Evolutionary conservation across 306 rosid genomes (phyloP).

Genomic region (Boehmeria nivea): DNA sequence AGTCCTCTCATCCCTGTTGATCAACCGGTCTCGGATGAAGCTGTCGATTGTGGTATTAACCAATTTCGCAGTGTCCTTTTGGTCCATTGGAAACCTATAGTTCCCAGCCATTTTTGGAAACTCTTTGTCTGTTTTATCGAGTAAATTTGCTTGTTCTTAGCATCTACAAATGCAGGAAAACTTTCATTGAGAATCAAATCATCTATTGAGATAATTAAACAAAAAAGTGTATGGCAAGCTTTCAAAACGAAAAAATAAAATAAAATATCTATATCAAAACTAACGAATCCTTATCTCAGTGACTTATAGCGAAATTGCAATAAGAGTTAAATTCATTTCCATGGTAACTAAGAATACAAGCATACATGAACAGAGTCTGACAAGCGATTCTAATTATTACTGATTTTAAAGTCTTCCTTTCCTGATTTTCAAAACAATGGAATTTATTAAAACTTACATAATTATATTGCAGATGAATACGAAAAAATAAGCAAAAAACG

Average conservation of each 20-base stretch:
- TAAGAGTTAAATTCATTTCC: no score
- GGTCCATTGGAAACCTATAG: conserved; percentile 58
- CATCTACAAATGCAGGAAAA: not conserved
- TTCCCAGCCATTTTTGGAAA: conserved; percentile 38
- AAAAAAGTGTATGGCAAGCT: no score
- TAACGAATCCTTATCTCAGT: no score
- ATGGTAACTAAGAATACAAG: no score
- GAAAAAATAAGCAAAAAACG: not conserved
- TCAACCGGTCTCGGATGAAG: conserved; percentile 56
- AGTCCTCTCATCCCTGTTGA: conserved; percentile 57
- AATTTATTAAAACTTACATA: not conserved
- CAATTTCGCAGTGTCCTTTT: conserved; percentile 56
- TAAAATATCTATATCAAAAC: no score
- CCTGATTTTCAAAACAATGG: not conserved
- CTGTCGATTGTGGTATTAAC: conserved; percentile 50
- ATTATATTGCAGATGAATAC: no score
- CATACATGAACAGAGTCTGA: no score
- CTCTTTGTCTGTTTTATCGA: conserved; percentile 7
- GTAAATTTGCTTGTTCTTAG: not conserved
- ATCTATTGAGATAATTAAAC: not conserved
- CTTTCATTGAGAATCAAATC: no score
- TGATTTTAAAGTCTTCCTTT: no score
- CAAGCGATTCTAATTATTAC: no score
- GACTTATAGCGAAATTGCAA: no score
- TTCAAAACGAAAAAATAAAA: not conserved